A percentile compares a stretch with the other conserved stretches of the same genome.
These are phyloP conservation scores for Pestalotiopsis sp. DNA, from an alignment of 2,329 filamentous ascomycete species.

Conservation along the genomic window DNA sequence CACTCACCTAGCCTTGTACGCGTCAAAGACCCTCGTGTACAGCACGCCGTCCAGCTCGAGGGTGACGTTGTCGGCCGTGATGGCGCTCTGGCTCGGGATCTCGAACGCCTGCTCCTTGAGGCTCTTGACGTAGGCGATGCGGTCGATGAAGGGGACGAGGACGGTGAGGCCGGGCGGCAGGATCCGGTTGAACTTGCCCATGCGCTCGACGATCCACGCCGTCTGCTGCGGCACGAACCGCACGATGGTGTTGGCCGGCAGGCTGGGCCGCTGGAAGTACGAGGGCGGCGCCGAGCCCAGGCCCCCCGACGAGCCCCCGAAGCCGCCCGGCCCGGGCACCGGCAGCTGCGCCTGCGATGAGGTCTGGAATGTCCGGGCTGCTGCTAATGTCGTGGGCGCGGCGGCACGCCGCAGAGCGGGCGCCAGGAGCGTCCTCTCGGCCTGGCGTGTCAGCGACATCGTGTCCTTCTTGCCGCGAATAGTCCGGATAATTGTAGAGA, in stretches of 20 bases:
- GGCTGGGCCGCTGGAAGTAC: conserved; percentile 74
- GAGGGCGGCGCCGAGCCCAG: conserved; percentile 55
- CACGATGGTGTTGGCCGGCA: conserved; percentile 92
- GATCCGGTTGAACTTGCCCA: conserved; percentile 96
- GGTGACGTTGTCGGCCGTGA: conserved; percentile 98
- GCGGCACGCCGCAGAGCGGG: conserved; percentile 13
- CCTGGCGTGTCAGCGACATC: conserved; percentile 16
- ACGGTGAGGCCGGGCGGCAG: conserved; percentile 89
- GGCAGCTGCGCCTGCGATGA: conserved; percentile 7
- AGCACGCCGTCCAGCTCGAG: conserved; percentile 93
- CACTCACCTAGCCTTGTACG: conserved; percentile 88
- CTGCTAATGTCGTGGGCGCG: neutral
- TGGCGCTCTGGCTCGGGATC: conserved; percentile 96
- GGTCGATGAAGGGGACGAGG: conserved; percentile 85
- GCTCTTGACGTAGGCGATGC: conserved; percentile 96
- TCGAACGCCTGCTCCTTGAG: conserved; percentile 95
- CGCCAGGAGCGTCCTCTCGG: conserved; percentile 10
- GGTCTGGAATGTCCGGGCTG: conserved; percentile 14
- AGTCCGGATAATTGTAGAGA: neutral
- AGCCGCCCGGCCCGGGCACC: conserved; percentile 19
- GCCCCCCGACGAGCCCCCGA: conserved; percentile 23
- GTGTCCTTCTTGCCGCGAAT: neutral
- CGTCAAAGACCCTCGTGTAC: conserved; percentile 95
- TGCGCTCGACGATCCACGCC: conserved; percentile 98
- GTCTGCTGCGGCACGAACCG: conserved; percentile 99